A percentile compares a stretch with the other conserved stretches of the same genome.
Conservation (phyloP, 306 rosid species). For the Arachis stenosperma region DNA sequence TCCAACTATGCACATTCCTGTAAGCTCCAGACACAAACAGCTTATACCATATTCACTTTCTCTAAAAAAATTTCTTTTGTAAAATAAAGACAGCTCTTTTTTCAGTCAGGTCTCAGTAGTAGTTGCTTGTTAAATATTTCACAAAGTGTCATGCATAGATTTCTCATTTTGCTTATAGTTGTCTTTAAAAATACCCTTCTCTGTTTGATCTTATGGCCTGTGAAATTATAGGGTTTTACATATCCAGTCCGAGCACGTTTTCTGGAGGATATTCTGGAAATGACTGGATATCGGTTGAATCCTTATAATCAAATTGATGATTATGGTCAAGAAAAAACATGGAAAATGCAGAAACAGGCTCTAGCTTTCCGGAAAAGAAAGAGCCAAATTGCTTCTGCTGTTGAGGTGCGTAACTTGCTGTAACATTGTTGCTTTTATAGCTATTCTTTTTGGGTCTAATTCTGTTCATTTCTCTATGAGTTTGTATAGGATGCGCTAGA, state of each 20-base stretch:
- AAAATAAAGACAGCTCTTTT: not conserved
- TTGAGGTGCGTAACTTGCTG: constrained; percentile 61
- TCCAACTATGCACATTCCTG: constrained; percentile 79
- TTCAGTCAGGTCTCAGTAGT: not conserved
- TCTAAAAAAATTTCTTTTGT: not conserved
- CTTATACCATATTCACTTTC: not conserved
- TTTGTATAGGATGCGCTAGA: constrained; percentile 73
- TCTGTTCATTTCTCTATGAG: constrained; percentile 32
- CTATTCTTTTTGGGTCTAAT: not conserved
- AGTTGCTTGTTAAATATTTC: not conserved
- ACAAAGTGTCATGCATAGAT: not conserved
- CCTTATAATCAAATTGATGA: constrained; percentile 89
- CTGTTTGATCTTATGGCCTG: constrained; percentile 24
- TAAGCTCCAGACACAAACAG: constrained; percentile 44
- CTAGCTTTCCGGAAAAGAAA: constrained; percentile 78
- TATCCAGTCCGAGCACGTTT: constrained; percentile 83
- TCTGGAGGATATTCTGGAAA: constrained; percentile 84
- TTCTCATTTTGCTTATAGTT: constrained; percentile 14
- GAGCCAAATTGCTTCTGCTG: constrained; percentile 88
- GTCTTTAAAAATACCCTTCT: not conserved
- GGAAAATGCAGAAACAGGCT: constrained; percentile 92
- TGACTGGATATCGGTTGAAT: constrained; percentile 70
- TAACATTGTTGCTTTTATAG: not conserved
- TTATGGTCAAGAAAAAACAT: constrained; percentile 86
- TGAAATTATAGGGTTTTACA: constrained; percentile 77